Evolutionary conservation across 1,284 basidiomycete genomes (phyloP), one percentile per base, ranked within the genome.

Genomic region (Pseudomicrostroma phylloplanum): DNA sequence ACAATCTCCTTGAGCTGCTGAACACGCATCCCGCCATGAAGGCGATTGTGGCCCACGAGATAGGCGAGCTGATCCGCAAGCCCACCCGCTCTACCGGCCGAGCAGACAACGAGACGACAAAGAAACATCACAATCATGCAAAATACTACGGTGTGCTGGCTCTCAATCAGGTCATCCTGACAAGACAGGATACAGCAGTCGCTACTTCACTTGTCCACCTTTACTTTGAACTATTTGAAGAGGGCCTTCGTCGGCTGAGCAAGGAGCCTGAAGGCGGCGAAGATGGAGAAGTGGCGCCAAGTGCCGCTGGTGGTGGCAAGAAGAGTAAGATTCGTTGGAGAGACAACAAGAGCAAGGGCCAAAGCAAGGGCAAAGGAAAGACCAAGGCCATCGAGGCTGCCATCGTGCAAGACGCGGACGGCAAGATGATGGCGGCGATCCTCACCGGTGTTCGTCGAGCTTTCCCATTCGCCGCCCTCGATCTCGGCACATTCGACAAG

Each of bases 11-110:
- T 23, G 89, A 93, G 73, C 83, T 97, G 21, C 85, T 98, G 0
- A 92, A 96, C 80, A 80, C 85, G 0, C 96, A 98, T 74, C 94
- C 96, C 0, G 86, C 86, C 4, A 98, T 99, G 94, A 98, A 97
- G 81, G 80, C 83, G 1, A 87, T 97, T 61, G 84, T 98, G 56
- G 88, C 93, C 17, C 87, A 90, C 57, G 94, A 98, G 80, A 86
- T 94, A 40, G 86, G 88, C 6, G 83, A 88, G 0, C 83, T 96
- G 53, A 85, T 94, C 23, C 86, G 93, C 69, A 86, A 86, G 55
- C 81, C 79, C 12, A 57, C 63, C 6, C 6, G 57, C 3, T 57
- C 59, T n/a, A 19, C 26, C 26, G 19, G 25, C 11, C 17, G 19
- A 40, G 26, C 23, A 2, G 57, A 54, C 21, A 54, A 17, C 7